phyloP scores from a whole-genome alignment of 139 green algal species.

The Nannochloris sp. region DNA sequence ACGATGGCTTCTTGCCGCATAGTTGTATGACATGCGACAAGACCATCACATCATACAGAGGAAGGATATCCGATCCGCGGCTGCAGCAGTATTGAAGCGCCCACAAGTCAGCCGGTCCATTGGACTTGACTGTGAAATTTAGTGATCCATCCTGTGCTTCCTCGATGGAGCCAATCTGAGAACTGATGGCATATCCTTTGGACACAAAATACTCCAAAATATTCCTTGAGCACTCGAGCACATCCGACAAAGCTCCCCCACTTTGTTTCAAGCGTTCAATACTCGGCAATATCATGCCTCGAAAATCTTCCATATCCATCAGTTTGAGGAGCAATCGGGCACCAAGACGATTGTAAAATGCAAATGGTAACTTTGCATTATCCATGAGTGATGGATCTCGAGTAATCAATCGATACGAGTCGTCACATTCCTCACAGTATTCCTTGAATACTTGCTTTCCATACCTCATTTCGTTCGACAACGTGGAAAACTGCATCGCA shows the following conservation, averaged over 20 bases:
- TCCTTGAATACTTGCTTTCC: constrained; percentile 42
- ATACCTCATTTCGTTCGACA: constrained; percentile 41
- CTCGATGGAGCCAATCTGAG: constrained; percentile 1
- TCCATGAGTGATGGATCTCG: constrained; percentile 33
- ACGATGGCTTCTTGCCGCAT: too few species aligned
- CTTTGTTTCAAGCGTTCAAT: constrained; percentile 14
- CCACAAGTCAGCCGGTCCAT: constrained; percentile 63
- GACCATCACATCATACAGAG: constrained; percentile 33
- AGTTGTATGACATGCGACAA: too few species aligned
- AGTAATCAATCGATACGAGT: constrained; percentile 24
- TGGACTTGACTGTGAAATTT: constrained; percentile 41
- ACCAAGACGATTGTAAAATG: constrained; percentile 27
- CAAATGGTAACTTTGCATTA: constrained; percentile 42
- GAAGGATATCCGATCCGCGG: constrained; percentile 32
- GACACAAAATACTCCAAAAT: constrained; percentile 47
- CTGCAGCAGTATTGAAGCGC: constrained; percentile 36
- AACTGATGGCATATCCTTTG: constrained; percentile 47
- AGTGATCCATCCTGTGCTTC: constrained; percentile 3
- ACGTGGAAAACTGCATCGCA: constrained; percentile 56
- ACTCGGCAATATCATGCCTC: constrained; percentile 35
- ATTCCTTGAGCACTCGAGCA: constrained; percentile 25
- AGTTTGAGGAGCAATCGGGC: constrained; percentile 55
- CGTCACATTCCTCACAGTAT: constrained; percentile 37
- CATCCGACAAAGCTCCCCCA: constrained; percentile 8
- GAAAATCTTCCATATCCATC: constrained; percentile 49